A percentile compares a stretch with the other conserved stretches of the same genome.
These are phyloP conservation scores for Escovopsis sp. DNA, from an alignment of 2,329 filamentous ascomycete species.

Conservation along the genomic window DNA sequence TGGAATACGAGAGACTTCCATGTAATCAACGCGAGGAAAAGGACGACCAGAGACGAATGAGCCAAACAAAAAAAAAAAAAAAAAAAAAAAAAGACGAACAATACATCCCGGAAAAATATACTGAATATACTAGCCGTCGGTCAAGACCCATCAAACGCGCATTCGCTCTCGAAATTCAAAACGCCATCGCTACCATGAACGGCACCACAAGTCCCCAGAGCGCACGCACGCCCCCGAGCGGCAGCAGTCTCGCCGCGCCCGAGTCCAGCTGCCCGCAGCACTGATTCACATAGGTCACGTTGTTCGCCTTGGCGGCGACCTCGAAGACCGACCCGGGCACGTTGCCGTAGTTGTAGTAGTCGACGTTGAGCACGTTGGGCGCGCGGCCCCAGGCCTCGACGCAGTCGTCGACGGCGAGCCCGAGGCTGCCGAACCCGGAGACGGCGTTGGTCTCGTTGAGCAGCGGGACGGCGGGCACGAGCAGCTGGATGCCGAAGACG, in stretches of 20 bases:
- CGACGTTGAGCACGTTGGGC: conserved; percentile 68
- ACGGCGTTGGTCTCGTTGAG: conserved; percentile 59
- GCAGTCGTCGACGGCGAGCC: conserved; percentile 48
- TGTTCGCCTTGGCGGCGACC: conserved; percentile 53
- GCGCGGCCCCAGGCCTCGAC: conserved; percentile 44
- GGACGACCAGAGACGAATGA: not conserved
- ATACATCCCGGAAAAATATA: not conserved
- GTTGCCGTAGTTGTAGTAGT: conserved; percentile 65
- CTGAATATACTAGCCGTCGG: not conserved
- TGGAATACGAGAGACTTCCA: no score
- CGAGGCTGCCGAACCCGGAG: conserved; percentile 50
- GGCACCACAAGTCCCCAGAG: not conserved
- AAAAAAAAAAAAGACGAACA: not conserved
- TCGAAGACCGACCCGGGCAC: conserved; percentile 60
- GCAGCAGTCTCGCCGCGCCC: conserved; percentile 10
- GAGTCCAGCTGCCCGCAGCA: conserved; percentile 37
- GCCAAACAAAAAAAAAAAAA: not conserved
- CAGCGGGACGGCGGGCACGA: conserved; percentile 56
- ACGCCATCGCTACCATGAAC: conserved; percentile 9
- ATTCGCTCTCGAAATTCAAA: not conserved
- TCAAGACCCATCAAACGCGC: not conserved
- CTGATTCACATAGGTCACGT: conserved; percentile 47
- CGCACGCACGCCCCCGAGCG: no score
- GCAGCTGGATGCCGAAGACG: conserved; percentile 44
- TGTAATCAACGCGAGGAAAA: no score